A percentile compares a stretch with the other conserved stretches of the same genome.
Conservation (phyloP, 148 eudicot species). For the Rhododendron simsii region DNA sequence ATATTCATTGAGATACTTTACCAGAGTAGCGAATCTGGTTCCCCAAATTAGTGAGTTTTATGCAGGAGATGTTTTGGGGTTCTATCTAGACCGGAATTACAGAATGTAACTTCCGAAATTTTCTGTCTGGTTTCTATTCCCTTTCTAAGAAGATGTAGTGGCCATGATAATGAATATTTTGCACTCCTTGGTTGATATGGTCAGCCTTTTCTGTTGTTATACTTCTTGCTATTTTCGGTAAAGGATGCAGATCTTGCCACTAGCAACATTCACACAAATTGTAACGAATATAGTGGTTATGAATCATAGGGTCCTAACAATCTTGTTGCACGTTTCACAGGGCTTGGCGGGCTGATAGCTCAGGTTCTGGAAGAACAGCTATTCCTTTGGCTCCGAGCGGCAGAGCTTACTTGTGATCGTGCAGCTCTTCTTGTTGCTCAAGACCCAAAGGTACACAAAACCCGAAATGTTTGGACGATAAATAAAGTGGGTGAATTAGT, state of each 20-base stretch:
- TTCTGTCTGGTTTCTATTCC: neutral
- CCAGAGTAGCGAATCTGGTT: neutral
- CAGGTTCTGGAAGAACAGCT: slow-evolving; percentile 84
- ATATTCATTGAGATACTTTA: neutral
- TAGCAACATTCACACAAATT: neutral
- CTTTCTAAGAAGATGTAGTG: neutral
- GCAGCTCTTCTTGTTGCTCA: slow-evolving; percentile 99
- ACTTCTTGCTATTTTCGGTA: neutral
- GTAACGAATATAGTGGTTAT: neutral
- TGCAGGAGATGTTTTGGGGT: neutral
- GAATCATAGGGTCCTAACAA: neutral
- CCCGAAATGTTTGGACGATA: neutral
- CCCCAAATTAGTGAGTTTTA: neutral
- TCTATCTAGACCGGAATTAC: neutral
- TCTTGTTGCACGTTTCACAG: slow-evolving; percentile 25
- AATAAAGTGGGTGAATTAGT: neutral
- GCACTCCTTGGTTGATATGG: neutral
- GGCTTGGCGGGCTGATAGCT: slow-evolving; percentile 85
- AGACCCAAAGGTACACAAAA: slow-evolving; percentile 75
- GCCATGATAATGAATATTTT: neutral
- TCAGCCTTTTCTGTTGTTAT: neutral
- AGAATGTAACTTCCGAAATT: neutral
- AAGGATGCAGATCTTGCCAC: neutral
- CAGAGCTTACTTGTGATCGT: slow-evolving; percentile 96
- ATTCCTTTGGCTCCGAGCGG: slow-evolving; percentile 93